Percentiles rank a stretch among this genome's conserved stretches.
Conservation (phyloP, 2,329 filamentous ascomycete species). For the Aureobasidium sp. region DNA sequence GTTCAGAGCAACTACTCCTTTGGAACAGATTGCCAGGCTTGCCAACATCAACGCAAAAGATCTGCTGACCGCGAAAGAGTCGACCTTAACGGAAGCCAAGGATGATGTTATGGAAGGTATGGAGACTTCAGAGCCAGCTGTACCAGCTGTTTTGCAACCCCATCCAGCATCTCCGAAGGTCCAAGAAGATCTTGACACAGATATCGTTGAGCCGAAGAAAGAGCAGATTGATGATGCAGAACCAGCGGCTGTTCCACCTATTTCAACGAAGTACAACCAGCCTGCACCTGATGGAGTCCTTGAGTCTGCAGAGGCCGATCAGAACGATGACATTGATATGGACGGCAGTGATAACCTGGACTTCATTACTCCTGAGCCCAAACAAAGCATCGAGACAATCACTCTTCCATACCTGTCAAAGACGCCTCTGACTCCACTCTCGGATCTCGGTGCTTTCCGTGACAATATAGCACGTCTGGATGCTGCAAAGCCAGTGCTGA, state of each 20-base stretch:
- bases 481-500: conserved; percentile 31
- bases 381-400: conserved; percentile 35
- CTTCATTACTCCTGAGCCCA: conserved; percentile 21
- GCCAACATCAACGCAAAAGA: conserved; percentile 32
- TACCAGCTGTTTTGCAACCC: neutral
- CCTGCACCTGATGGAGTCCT: conserved; percentile 15
- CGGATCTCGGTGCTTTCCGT: conserved; percentile 33
- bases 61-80: conserved; percentile 13
- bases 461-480: conserved; percentile 32
- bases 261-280: conserved; percentile 19
- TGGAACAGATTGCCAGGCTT: conserved; percentile 38
- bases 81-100: conserved; percentile 7
- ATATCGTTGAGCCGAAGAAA: conserved; percentile 28
- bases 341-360: conserved; percentile 18
- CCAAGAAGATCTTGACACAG: conserved; percentile 13
- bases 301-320: neutral
- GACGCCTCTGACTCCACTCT: conserved; percentile 36
- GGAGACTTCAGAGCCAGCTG: neutral
- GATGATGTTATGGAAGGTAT: conserved; percentile 7
- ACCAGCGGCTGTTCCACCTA: conserved; percentile 22
- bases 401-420: conserved; percentile 41
- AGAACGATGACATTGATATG: conserved; percentile 19
- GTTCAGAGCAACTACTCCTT: conserved; percentile 37
- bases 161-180: neutral
- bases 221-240: conserved; percentile 26